These are phyloP conservation scores for Fusarium austroafricanum DNA, from an alignment of 2,329 filamentous ascomycete species.

Conservation along the genomic window DNA sequence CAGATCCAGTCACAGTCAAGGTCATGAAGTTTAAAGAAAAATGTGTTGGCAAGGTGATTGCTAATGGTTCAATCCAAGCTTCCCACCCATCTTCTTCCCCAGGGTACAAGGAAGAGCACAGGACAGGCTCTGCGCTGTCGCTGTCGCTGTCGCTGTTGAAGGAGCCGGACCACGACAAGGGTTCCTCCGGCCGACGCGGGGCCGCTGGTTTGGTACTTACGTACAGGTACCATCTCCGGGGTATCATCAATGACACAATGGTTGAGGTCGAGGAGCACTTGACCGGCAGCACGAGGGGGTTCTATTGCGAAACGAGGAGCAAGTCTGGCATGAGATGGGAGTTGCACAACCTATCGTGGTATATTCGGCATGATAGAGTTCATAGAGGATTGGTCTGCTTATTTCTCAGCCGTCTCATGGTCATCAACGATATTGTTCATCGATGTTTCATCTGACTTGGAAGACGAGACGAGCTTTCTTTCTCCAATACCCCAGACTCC, in stretches of 20 bases:
- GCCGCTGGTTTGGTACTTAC: conserved; percentile 43
- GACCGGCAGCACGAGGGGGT: conserved; percentile 34
- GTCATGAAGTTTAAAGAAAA: conserved; percentile 34
- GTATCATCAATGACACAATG: conserved; percentile 46
- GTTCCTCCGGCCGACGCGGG: conserved; percentile 41
- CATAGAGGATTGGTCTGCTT: conserved; percentile 23
- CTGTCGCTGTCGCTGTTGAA: conserved; percentile 7
- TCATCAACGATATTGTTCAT: neutral
- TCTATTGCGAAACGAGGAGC: conserved; percentile 20
- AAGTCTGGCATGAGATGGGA: conserved; percentile 24
- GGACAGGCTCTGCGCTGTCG: conserved; percentile 8
- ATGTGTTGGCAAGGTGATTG: conserved; percentile 24
- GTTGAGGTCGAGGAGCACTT: conserved; percentile 28
- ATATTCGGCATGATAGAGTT: conserved; percentile 21
- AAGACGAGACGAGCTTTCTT: neutral
- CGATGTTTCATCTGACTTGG: conserved; percentile 8
- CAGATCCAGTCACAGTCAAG: conserved; percentile 34
- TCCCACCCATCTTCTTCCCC: conserved; percentile 23
- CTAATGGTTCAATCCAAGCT: neutral
- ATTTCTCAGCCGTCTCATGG: conserved; percentile 2
- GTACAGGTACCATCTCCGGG: conserved; percentile 35
- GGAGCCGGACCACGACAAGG: conserved; percentile 25
- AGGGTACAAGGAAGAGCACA: conserved; percentile 28
- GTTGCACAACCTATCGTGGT: conserved; percentile 35
- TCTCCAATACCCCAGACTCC: conserved; percentile 35